Percentiles rank a stretch among this genome's conserved stretches.
These are phyloP conservation scores for Hypoxylon fuscum DNA, from an alignment of 495 filamentous ascomycete species.

Conservation along the genomic window DNA sequence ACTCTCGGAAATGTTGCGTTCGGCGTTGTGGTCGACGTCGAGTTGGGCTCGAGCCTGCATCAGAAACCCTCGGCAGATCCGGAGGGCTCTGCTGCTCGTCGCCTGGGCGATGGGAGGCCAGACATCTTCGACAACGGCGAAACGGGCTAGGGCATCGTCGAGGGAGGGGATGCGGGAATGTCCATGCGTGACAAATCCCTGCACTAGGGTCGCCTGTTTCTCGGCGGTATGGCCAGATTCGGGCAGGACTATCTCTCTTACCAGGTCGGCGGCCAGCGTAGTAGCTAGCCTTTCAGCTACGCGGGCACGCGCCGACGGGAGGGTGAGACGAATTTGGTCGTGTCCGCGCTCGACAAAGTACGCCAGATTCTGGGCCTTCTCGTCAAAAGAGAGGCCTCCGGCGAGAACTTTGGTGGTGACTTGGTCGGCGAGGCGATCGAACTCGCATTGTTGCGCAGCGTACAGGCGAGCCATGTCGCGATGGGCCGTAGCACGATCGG, in stretches of 20 bases:
- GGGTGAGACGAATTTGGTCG: background rate
- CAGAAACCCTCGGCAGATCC: too few species aligned
- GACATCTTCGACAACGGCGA: background rate
- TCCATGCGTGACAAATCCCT: background rate
- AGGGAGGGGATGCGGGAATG: background rate
- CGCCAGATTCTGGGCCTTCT: background rate
- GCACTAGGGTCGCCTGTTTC: background rate
- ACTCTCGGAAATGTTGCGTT: too few species aligned
- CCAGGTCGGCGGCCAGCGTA: background rate
- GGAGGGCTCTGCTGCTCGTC: background rate
- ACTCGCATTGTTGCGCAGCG: background rate
- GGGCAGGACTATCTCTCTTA: background rate
- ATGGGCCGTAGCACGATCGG: too few species aligned
- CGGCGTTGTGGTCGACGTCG: too few species aligned
- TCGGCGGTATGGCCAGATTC: background rate
- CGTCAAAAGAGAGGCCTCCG: background rate
- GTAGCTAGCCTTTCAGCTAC: background rate
- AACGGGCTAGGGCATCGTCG: background rate
- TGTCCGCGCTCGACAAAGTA: background rate
- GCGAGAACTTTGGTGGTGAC: background rate
- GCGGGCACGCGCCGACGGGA: background rate
- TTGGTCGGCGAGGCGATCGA: constrained; percentile 1
- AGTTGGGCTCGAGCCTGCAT: too few species aligned
- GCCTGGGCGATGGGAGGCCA: background rate
- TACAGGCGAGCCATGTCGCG: background rate